Percentiles rank a stretch among this genome's conserved stretches.
Conservation (phyloP, 331 rosid genomes). For the Quercus tomentella region DNA sequence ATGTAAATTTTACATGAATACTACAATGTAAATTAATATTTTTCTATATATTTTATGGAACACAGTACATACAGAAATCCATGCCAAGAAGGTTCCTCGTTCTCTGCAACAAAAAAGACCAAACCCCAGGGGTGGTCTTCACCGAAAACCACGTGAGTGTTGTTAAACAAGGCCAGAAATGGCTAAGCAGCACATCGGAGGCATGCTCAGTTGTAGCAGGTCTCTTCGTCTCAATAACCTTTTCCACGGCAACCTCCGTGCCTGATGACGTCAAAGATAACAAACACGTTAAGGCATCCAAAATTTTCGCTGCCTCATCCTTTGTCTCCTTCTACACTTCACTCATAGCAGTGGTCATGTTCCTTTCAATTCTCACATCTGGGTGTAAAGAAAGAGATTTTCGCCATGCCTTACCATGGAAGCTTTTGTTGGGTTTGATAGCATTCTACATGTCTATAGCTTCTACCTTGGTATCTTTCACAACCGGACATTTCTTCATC, state of each 20-base stretch:
- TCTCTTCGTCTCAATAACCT: slow-evolving; percentile 41
- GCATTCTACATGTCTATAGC: slow-evolving; percentile 36
- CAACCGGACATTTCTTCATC: slow-evolving; percentile 39
- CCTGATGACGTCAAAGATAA: slow-evolving; percentile 19
- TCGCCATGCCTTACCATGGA: slow-evolving; percentile 10
- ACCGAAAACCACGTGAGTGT: slow-evolving; percentile 9
- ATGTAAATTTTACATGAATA: too few relatives aligned
- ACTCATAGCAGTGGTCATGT: slow-evolving; percentile 33
- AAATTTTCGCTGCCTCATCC: slow-evolving; percentile 14
- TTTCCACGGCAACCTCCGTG: slow-evolving; percentile 30
- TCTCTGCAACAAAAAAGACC: slow-evolving; percentile 2
- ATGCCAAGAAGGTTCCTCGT: slow-evolving; percentile 18
- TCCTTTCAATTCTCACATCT: slow-evolving; percentile 41
- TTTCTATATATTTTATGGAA: too few relatives aligned
- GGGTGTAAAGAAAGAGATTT: slow-evolving; percentile 27
- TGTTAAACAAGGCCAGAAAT: background rate
- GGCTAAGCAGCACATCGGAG: slow-evolving; percentile 40
- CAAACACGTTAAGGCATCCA: slow-evolving; percentile 21
- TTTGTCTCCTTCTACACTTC: slow-evolving; percentile 39
- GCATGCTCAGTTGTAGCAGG: slow-evolving; percentile 56
- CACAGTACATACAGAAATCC: slow-evolving; percentile 31
- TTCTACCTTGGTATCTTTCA: slow-evolving; percentile 34
- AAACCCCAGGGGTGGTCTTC: slow-evolving; percentile 33
- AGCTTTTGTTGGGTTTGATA: slow-evolving; percentile 31
- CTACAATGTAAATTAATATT: fast-evolving